Evolutionary conservation across 805 yeast genomes (phyloP).

Genomic region (Candida boidinii): DNA sequence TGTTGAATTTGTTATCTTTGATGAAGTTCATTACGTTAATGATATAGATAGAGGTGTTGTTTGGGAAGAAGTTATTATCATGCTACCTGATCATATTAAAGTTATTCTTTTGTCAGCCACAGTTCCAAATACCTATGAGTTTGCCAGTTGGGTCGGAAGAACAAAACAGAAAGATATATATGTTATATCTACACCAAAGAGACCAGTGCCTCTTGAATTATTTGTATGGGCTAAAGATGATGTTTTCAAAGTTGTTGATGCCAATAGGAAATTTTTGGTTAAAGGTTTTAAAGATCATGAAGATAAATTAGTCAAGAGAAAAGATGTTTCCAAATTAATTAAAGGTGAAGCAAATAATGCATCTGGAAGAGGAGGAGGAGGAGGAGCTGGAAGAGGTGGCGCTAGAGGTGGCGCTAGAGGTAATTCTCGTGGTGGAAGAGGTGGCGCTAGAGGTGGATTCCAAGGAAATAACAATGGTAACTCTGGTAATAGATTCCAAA

Average conservation of each 20-base stretch:
- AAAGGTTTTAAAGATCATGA: slow-evolving; percentile 54
- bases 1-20: slow-evolving; percentile 95
- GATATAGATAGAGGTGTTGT: slow-evolving; percentile 97
- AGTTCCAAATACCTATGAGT: slow-evolving; percentile 96
- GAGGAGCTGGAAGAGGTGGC: slow-evolving; percentile 24
- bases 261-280: slow-evolving; percentile 62
- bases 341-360: slow-evolving; percentile 20
- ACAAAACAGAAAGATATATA: slow-evolving; percentile 94
- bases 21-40: slow-evolving; percentile 96
- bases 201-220: slow-evolving; percentile 94
- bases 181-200: slow-evolving; percentile 90
- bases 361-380: slow-evolving; percentile 17
- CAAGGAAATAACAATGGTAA: slow-evolving; percentile 15
- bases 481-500: slow-evolving; percentile 28
- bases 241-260: slow-evolving; percentile 64
- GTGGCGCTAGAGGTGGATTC: slow-evolving; percentile 16
- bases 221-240: slow-evolving; percentile 75
- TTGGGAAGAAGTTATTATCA: slow-evolving; percentile 98
- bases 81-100: slow-evolving; percentile 95
- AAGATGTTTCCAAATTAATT: slow-evolving; percentile 27
- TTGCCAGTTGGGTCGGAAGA: slow-evolving; percentile 98
- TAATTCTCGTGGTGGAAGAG: slow-evolving; percentile 19
- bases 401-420: slow-evolving; percentile 24
- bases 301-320: slow-evolving; percentile 38
- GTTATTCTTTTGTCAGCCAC: slow-evolving; percentile 90